These are phyloP conservation scores for Tolypocladium paradoxum DNA, from an alignment of 2,329 filamentous ascomycete species.

Conservation along the genomic window DNA sequence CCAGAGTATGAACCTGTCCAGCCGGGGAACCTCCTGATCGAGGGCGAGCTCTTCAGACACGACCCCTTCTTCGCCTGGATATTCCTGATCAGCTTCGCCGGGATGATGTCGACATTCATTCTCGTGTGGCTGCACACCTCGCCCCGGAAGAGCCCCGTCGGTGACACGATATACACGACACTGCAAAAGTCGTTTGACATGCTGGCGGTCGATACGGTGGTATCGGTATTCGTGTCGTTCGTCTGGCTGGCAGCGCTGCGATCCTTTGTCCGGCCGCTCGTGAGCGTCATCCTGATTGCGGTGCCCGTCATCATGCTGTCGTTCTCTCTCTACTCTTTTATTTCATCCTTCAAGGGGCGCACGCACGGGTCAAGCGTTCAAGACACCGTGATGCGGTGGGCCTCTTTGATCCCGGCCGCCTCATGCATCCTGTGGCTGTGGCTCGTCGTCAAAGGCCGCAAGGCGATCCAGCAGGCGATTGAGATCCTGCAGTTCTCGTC, in stretches of 20 bases:
- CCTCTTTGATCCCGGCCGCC: constrained; percentile 64
- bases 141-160: constrained; percentile 59
- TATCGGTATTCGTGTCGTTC: constrained; percentile 79
- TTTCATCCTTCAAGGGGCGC: constrained; percentile 74
- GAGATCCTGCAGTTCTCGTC: constrained; percentile 88
- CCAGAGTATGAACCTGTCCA: constrained; percentile 24
- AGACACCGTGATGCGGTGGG: constrained; percentile 81
- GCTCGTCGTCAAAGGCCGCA: constrained; percentile 68
- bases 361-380: constrained; percentile 71
- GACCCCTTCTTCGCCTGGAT: constrained; percentile 89
- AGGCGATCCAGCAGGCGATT: constrained; percentile 71
- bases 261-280: constrained; percentile 78
- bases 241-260: constrained; percentile 83
- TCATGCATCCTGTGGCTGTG: constrained; percentile 73
- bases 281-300: constrained; percentile 68
- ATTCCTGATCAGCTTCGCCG: constrained; percentile 74
- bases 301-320: constrained; percentile 80
- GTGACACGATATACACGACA: constrained; percentile 90
- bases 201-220: constrained; percentile 79
- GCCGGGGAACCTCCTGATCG: constrained; percentile 40
- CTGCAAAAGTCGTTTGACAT: constrained; percentile 80
- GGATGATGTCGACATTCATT: constrained; percentile 78
- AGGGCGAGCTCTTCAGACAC: constrained; percentile 64
- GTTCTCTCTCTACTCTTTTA: constrained; percentile 83
- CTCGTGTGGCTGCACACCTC: constrained; percentile 85